A percentile compares a stretch with the other conserved stretches of the same genome.
phyloP scores from a whole-genome alignment of 441 rosid species.

The Hura crepitans region DNA sequence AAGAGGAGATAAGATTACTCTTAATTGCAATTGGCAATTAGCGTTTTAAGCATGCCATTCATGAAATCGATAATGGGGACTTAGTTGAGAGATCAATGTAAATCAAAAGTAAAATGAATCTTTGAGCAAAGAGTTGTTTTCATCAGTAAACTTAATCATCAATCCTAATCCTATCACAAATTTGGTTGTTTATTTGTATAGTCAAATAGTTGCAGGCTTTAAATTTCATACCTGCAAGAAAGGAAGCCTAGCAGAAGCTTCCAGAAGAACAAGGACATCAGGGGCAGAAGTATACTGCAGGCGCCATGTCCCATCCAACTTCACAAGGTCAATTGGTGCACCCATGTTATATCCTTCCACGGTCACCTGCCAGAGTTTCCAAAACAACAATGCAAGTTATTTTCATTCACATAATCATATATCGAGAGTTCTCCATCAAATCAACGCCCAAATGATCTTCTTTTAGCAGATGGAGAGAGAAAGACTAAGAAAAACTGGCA shows the following conservation, averaged over 20 bases:
- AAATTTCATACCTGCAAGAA: conserved; percentile 59
- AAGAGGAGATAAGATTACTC: no score
- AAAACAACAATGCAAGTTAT: not conserved
- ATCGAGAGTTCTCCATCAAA: not conserved
- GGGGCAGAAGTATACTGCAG: conserved; percentile 88
- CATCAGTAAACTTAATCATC: not conserved
- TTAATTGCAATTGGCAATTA: not conserved
- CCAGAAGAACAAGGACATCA: conserved; percentile 79
- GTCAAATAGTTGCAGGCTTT: not conserved
- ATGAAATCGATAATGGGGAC: not conserved
- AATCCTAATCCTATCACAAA: not conserved
- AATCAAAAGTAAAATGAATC: not conserved
- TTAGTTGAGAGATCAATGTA: not conserved
- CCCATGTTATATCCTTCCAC: conserved; percentile 64
- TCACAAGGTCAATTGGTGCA: conserved; percentile 51
- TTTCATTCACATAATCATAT: conserved; percentile 5
- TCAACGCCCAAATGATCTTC: not conserved
- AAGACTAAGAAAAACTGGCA: not conserved
- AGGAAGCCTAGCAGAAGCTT: conserved; percentile 79
- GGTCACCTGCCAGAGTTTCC: conserved; percentile 48
- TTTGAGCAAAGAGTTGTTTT: not conserved
- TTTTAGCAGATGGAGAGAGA: not conserved
- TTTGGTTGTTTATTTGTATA: conserved; percentile 1
- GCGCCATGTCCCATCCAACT: conserved; percentile 94
- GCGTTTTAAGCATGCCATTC: not conserved